phyloP scores from a whole-genome alignment of 2,329 filamentous ascomycete species.

The Bipolaris bicolor region DNA sequence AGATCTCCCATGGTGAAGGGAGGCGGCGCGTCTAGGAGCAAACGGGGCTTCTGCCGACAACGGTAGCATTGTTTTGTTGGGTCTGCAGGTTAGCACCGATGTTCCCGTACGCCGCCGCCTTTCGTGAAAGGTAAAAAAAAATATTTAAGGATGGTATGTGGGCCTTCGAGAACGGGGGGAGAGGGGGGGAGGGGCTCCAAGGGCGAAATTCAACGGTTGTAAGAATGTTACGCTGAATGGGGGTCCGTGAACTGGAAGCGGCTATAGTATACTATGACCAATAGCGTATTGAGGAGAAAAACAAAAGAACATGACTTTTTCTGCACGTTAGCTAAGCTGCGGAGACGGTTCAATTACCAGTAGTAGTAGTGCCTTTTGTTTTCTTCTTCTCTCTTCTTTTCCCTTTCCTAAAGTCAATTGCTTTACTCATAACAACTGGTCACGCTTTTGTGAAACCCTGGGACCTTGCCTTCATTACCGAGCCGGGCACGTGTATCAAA shows the following conservation, averaged over 20 bases:
- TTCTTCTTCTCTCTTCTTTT: too few relatives aligned
- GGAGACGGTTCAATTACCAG: background rate
- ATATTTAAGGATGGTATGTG: too few relatives aligned
- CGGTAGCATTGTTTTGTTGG: slow-evolving; percentile 8
- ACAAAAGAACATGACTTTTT: background rate
- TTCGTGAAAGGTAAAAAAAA: background rate
- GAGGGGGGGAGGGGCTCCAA: too few relatives aligned
- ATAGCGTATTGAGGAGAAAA: background rate
- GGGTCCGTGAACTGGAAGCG: too few relatives aligned
- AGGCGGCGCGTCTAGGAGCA: background rate
- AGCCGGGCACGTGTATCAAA: slow-evolving; percentile 3
- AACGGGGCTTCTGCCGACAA: slow-evolving; percentile 10
- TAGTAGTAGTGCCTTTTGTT: too few relatives aligned
- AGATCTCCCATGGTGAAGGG: slow-evolving; percentile 14
- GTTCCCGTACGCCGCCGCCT: background rate
- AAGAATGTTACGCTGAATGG: too few relatives aligned
- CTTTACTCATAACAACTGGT: slow-evolving; percentile 11
- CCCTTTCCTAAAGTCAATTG: slow-evolving; percentile 1
- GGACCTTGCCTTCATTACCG: background rate
- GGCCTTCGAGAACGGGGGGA: too few relatives aligned
- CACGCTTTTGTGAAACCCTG: slow-evolving; percentile 6
- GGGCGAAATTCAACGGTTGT: too few relatives aligned
- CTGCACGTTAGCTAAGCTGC: background rate
- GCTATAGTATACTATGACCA: background rate
- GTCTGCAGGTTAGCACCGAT: background rate